A percentile compares a stretch with the other conserved stretches of the same genome.
Conservation (phyloP, 768 basidiomycete genomes). For the Baorangia bicolor region DNA sequence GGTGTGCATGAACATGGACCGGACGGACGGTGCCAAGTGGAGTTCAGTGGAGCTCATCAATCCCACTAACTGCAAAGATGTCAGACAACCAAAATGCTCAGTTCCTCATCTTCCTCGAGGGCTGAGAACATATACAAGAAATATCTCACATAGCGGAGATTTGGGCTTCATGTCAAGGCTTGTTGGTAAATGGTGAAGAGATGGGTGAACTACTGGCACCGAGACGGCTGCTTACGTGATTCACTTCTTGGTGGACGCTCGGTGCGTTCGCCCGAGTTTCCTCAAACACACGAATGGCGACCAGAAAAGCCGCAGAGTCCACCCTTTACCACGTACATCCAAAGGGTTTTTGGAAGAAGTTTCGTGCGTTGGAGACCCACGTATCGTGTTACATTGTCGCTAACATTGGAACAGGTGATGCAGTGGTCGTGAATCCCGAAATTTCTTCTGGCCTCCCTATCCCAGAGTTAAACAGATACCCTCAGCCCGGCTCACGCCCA, state of each 20-base stretch:
- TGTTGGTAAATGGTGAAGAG: no score
- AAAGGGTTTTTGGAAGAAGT: conserved; percentile 96
- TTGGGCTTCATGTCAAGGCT: not conserved
- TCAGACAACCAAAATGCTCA: not conserved
- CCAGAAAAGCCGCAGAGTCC: conserved; percentile 80
- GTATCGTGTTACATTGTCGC: not conserved
- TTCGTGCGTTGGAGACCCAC: conserved; percentile 54
- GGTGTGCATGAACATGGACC: not conserved
- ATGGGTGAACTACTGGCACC: no score
- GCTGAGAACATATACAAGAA: not conserved
- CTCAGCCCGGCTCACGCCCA: conserved; percentile 84
- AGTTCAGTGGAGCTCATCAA: no score
- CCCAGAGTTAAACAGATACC: conserved; percentile 68
- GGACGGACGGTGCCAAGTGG: not conserved
- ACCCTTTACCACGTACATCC: conserved; percentile 88
- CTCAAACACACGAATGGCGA: conserved; percentile 52
- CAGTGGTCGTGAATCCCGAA: conserved; percentile 80
- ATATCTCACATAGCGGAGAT: not conserved
- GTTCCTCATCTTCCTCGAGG: not conserved
- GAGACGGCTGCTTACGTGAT: conserved; percentile 18
- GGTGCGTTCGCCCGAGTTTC: conserved; percentile 1
- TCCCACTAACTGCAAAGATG: conserved; percentile 1
- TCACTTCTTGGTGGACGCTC: not conserved
- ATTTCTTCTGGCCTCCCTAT: conserved; percentile 90
- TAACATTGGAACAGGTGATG: conserved; percentile 60